Evolutionary conservation across 768 basidiomycete species (phyloP).

Genomic region (Pisolithus microcarpus): DNA sequence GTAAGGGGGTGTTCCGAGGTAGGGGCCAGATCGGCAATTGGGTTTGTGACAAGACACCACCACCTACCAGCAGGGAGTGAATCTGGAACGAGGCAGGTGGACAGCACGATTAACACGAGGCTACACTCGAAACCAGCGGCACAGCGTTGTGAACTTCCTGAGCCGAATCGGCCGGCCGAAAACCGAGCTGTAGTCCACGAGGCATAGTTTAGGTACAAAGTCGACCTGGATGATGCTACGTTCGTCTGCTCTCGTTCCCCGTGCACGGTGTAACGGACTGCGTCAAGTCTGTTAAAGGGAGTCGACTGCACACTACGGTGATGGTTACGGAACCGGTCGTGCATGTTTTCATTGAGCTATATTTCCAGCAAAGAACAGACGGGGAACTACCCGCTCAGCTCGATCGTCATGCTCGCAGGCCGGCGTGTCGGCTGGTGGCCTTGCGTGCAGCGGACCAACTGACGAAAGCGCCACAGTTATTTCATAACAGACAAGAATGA

Average conservation of each 20-base stretch:
- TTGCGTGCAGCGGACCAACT: not conserved
- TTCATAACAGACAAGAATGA: not conserved
- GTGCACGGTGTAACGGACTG: too few species aligned
- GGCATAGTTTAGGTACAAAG: not conserved
- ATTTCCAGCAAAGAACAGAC: too few species aligned
- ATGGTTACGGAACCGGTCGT: too few species aligned
- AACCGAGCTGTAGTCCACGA: not conserved
- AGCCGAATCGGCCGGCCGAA: not conserved
- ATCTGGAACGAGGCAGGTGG: too few species aligned
- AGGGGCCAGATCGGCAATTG: not conserved
- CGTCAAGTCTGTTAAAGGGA: too few species aligned
- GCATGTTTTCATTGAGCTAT: too few species aligned
- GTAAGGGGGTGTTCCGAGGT: not conserved
- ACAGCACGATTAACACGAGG: not conserved
- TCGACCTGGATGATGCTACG: too few species aligned
- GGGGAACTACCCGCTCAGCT: not conserved
- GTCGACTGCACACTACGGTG: too few species aligned
- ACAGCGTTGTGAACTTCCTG: not conserved
- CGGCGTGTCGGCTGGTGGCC: not conserved
- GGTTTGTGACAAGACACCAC: not conserved
- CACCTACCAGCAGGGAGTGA: too few species aligned
- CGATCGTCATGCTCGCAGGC: not conserved
- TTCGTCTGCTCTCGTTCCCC: too few species aligned
- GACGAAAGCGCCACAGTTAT: not conserved
- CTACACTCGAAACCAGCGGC: not conserved